Conservation (phyloP, 768 basidiomycete species). For the Candolleomyces aberdarensis region DNA sequence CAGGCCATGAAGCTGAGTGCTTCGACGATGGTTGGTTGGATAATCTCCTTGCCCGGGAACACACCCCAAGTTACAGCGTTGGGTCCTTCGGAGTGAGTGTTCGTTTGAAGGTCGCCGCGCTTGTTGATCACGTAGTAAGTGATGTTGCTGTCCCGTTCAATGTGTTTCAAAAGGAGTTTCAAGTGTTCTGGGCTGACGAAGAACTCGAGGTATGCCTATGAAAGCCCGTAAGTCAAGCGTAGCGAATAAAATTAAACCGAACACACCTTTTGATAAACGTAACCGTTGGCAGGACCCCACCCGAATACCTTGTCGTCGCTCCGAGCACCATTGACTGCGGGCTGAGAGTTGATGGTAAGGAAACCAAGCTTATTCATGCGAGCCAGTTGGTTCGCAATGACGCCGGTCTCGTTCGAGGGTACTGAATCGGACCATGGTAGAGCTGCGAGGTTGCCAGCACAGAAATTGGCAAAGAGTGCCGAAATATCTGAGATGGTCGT, state of each 20-base stretch:
- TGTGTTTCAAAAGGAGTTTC: constrained; percentile 67
- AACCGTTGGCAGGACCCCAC: constrained; percentile 93
- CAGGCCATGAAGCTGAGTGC: constrained; percentile 98
- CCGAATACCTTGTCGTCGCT: constrained; percentile 86
- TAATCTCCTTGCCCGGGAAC: constrained; percentile 94
- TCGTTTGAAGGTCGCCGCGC: constrained; percentile 90
- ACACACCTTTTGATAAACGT: constrained; percentile 89
- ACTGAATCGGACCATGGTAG: constrained; percentile 95
- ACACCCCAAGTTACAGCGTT: constrained; percentile 99
- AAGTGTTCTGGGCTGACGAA: constrained; percentile 81
- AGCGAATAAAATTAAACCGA: background rate
- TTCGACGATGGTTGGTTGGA: constrained; percentile 96
- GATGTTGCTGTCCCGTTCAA: constrained; percentile 83
- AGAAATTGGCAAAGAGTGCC: constrained; percentile 81
- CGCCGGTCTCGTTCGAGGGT: constrained; percentile 77
- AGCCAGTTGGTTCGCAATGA: constrained; percentile 76
- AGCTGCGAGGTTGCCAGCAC: constrained; percentile 63
- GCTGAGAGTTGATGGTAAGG: constrained; percentile 96
- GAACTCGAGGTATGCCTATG: constrained; percentile 92
- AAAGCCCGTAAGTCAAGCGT: background rate
- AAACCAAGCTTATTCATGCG: constrained; percentile 90
- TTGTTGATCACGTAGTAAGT: constrained; percentile 99
- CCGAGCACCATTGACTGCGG: constrained; percentile 85
- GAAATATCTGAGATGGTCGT: constrained; percentile 61
- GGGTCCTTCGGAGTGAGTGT: constrained; percentile 91